Percentiles rank a stretch among this genome's conserved stretches.
Evolutionary conservation across 176 grass and related monocot species (phyloP).

Genomic region (Aechmea fasciata): DNA sequence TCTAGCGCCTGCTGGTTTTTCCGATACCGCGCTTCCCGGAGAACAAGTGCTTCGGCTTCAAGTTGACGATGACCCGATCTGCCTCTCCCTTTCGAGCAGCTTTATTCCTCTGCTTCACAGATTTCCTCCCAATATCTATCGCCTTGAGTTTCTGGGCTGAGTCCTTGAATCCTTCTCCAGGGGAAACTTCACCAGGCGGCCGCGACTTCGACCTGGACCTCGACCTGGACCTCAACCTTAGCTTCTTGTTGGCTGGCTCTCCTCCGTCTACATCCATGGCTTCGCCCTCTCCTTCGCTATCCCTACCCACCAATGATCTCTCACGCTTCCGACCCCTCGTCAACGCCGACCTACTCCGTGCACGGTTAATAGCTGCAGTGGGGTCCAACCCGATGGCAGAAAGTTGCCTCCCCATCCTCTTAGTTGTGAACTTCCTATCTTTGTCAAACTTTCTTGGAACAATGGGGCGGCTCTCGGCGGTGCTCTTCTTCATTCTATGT

Average conservation of each 20-base stretch:
- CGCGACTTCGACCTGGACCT: constrained; percentile 41
- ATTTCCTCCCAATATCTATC: constrained; percentile 37
- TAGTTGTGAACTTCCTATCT: constrained; percentile 33
- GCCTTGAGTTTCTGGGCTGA: constrained; percentile 54
- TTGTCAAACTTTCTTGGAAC: constrained; percentile 62
- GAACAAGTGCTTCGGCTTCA: constrained; percentile 89
- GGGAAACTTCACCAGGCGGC: constrained; percentile 37
- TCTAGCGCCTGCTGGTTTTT: constrained; percentile 61
- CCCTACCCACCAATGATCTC: constrained; percentile 33
- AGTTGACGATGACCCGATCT: constrained; percentile 64
- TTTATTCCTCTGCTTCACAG: constrained; percentile 63
- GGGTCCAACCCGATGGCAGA: constrained; percentile 49
- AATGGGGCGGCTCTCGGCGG: constrained; percentile 71
- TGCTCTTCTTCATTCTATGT: constrained; percentile 83
- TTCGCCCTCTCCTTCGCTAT: constrained; percentile 23
- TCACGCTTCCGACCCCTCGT: constrained; percentile 52
- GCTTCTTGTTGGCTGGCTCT: constrained; percentile 52
- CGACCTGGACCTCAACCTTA: constrained; percentile 33
- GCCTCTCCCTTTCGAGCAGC: constrained; percentile 67
- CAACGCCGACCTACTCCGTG: constrained; percentile 21
- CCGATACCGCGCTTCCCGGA: constrained; percentile 61
- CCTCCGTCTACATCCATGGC: constrained; percentile 48
- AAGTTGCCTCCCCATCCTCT: constrained; percentile 46
- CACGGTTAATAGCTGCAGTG: constrained; percentile 30
- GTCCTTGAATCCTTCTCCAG: constrained; percentile 66